Base-by-base conservation (phyloP, 352 stramenopile species). In the Globisporangium emineosum region DNA sequence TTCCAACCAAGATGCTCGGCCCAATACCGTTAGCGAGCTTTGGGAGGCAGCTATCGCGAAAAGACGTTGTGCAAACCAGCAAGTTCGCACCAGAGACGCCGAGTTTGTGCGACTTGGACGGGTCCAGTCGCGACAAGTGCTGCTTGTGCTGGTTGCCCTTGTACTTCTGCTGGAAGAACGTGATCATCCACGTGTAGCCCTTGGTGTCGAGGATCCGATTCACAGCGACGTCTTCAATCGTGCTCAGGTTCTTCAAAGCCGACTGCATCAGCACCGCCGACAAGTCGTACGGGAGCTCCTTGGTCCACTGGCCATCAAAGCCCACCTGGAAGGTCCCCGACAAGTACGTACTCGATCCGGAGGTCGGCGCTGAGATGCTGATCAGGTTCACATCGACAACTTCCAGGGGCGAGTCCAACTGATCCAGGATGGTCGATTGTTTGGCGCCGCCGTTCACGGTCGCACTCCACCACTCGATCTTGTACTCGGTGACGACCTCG, bases 291-390 rank as follows among this genome's bases (percentile, higher is more conserved):
- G 76, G 72, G 17, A 99, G 67, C 64, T 97, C 87, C 21, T 73
- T 70, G 3, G 88, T 98, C 62, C 77, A 92, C 42, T 96, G 80
- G 10, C 82, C 86, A 57, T 91, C 87, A 69, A 97, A 98, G 1
- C 71, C 77, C 21, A 99, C 70, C 4, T 85, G 87, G 75, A 98
- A 99, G 23, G 89, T 91, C 3, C 87, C 87, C 1, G 72, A 75
- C 0, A 94, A 60, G 56, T 72, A 84, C 13, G 56, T 78, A 27
- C 81, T 73, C 0, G 71, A 19, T 5, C 83, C 81, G 2, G 70
- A 59, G 0, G 63, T 84, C 8, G 87, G 85, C 45, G 83, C 80
- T 1, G 85, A 93, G 1, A 95, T 67, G 5, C 78, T 90, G 47
- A 94, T 84, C 0, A 77, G 84, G 25, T 87, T 75, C 19, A 93